These are phyloP conservation scores for cucumber (Cucumis sativus) DNA, from an alignment of 306 rosid species.

Conservation along the genomic window Cucumber_9930_V3 NC_026657.2:38467501-38468000, in stretches of 20 bases:
- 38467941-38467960: slow-evolving; percentile 58
- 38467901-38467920: slow-evolving; percentile 96
- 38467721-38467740: neutral
- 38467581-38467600: neutral
- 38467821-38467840: slow-evolving; percentile 92
- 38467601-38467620: neutral
- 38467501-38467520: neutral
- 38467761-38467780: slow-evolving; percentile 5
- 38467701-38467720: too few relatives aligned
- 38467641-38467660: too few relatives aligned
- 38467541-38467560: neutral
- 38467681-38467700: too few relatives aligned
- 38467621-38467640: too few relatives aligned
- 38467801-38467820: slow-evolving; percentile 97
- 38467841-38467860: slow-evolving; percentile 57
- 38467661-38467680: too few relatives aligned
- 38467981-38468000: neutral
- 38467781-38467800: slow-evolving; percentile 67
- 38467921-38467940: slow-evolving; percentile 74
- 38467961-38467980: slow-evolving; percentile 52
- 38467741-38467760: neutral
- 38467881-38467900: slow-evolving; percentile 97
- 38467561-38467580: neutral
- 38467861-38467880: slow-evolving; percentile 85
- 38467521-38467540: neutral